Base-by-base conservation (phyloP, 768 basidiomycete species). In the Crucibulum laeve region DNA sequence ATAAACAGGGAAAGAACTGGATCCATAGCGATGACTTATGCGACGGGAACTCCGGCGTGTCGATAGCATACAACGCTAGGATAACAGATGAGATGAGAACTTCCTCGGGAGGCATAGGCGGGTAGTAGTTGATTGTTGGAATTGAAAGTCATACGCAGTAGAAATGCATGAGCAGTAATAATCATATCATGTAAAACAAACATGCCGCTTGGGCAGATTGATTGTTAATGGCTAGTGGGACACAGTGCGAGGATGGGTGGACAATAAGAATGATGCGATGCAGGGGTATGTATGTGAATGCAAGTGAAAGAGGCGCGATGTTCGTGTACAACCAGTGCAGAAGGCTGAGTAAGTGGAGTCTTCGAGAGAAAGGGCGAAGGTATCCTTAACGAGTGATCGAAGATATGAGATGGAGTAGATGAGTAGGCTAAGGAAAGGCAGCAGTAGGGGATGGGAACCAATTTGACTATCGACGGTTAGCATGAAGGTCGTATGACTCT, bases 241-340 rank as follows among this genome's bases (percentile, higher is more conserved):
- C 25, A 28, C n/a, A 25, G 26, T 14, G 3, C 10, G 10, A 14
- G 19, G 35, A 37, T 37, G 35, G 14, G 7, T 42, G n/a, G 35
- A 37, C 8, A 30, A 28, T 42, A 28, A 26, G 19, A 43, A 43
- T 15, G 25, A 43, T 43, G 42, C 42, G 42, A 43, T 34, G 18
- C n/a, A 23, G 24, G 34, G 34, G 15, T 43, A 43, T 43, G 42
- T 25, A 21, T 7, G 21, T 42, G 26, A 24, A 17, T 32, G 41
- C 6, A 7, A 33, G 25, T 15, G 15, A n/a, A 10, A 40, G 11
- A 13, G 39, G 3, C 10, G 14, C 8, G 8, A 25, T 13, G 39
- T 15, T 15, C 13, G 24, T 4, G 14, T 17, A 15, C 25, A 42
- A 6, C 11, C 13, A 25, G 7, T 10, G 6, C 10, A 5, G 7